These are phyloP conservation scores for Rehmannia glutinosa DNA, from an alignment of 257 asterid species.

Conservation along the genomic window DNA sequence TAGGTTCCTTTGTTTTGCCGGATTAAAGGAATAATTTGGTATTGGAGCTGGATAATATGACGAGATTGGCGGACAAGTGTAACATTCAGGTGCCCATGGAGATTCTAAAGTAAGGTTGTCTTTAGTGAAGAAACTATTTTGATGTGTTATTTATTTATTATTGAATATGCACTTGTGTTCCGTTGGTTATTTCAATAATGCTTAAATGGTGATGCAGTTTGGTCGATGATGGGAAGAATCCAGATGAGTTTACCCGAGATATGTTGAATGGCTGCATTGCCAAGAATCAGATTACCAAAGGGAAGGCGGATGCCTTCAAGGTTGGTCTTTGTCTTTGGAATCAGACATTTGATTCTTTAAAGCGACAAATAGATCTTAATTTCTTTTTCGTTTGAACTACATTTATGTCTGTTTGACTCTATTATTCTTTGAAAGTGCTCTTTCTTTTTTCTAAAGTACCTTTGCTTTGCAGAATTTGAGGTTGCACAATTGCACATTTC, in stretches of 20 bases:
- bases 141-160: too few species aligned
- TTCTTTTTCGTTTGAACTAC: too few species aligned
- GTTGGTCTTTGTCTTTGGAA: constrained; percentile 30
- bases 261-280: constrained; percentile 70
- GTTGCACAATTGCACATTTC: too few species aligned
- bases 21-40: constrained; percentile 70
- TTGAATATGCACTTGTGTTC: too few species aligned
- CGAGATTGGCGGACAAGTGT: constrained; percentile 73
- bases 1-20: not conserved
- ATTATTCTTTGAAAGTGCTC: too few species aligned
- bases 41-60: constrained; percentile 77
- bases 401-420: too few species aligned
- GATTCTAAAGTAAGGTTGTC: constrained; percentile 61
- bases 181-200: too few species aligned
- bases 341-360: too few species aligned
- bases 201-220: constrained; percentile 39
- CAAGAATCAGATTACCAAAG: constrained; percentile 90
- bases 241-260: constrained; percentile 82
- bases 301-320: constrained; percentile 85
- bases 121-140: not conserved
- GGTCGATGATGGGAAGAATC: constrained; percentile 97
- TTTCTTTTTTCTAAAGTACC: too few species aligned
- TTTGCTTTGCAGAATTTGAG: too few species aligned
- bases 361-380: too few species aligned
- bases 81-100: constrained; percentile 83